A percentile compares a stretch with the other conserved stretches of the same genome.
phyloP scores from a whole-genome alignment of 2,329 filamentous ascomycete species.

The Metarhizium anisopliae region DNA sequence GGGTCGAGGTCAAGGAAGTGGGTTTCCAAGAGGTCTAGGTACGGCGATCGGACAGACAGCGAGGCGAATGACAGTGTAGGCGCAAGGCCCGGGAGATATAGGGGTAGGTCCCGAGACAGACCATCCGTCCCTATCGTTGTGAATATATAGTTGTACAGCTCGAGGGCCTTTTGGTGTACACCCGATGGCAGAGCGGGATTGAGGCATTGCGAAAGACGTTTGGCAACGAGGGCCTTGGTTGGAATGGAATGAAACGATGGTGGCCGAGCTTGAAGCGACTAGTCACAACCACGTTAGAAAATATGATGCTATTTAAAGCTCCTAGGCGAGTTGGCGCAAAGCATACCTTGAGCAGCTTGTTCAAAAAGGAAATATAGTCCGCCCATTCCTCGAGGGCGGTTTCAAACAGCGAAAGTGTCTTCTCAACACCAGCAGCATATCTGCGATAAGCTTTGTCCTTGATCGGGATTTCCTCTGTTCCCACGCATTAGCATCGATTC shows the following conservation, averaged over 20 bases:
- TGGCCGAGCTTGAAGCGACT: slow-evolving; percentile 85
- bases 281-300: slow-evolving; percentile 5
- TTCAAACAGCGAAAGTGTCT: slow-evolving; percentile 83
- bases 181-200: slow-evolving; percentile 89
- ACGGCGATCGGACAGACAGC: slow-evolving; percentile 76
- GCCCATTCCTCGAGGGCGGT: slow-evolving; percentile 96
- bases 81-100: slow-evolving; percentile 85
- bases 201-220: slow-evolving; percentile 88
- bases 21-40: slow-evolving; percentile 74
- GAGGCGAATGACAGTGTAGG: slow-evolving; percentile 91
- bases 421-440: slow-evolving; percentile 82
- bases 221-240: slow-evolving; percentile 73
- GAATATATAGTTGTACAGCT: slow-evolving; percentile 89
- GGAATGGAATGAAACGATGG: slow-evolving; percentile 64
- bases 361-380: slow-evolving; percentile 96
- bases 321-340: neutral
- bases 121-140: slow-evolving; percentile 73
- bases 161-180: slow-evolving; percentile 93
- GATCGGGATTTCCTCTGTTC: slow-evolving; percentile 41
- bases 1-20: slow-evolving; percentile 67
- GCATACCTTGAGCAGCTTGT: slow-evolving; percentile 74
- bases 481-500: slow-evolving; percentile 1
- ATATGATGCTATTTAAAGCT: neutral
- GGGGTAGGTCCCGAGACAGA: slow-evolving; percentile 69
- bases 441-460: slow-evolving; percentile 70